Evolutionary conservation across 306 rosid species (phyloP).

Genomic region (Citrullus mucosospermus): DNA sequence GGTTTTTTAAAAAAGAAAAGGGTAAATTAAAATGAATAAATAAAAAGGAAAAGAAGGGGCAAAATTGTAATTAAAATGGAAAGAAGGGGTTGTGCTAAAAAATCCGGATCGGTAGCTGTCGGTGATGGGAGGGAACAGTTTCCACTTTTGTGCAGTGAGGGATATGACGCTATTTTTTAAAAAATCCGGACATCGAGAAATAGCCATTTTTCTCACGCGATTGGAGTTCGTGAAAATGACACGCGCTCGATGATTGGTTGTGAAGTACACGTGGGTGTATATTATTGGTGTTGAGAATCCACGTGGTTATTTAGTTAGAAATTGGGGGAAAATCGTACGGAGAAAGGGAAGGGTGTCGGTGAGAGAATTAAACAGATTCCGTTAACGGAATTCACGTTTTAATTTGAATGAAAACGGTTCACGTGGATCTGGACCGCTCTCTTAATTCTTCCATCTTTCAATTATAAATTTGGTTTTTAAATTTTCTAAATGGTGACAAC

Average conservation of each 20-base stretch:
- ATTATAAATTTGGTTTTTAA: neutral
- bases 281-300: neutral
- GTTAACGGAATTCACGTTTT: neutral
- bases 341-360: constrained; percentile 2
- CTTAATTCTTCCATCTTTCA: neutral
- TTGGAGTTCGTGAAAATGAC: fast-evolving
- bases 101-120: neutral
- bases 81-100: neutral
- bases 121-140: constrained; percentile 1
- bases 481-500: too few relatives aligned
- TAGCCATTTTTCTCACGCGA: neutral
- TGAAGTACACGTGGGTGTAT: neutral
- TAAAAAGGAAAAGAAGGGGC: neutral
- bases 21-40: too few relatives aligned
- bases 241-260: neutral
- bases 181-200: neutral
- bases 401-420: neutral
- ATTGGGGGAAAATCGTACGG: neutral
- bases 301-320: neutral
- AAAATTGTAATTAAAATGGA: neutral
- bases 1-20: too few relatives aligned
- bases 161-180: neutral
- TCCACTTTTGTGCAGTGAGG: neutral
- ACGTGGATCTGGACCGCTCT: neutral
- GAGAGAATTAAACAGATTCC: neutral